Conservation (phyloP, 2,329 filamentous ascomycete genomes). For the Septoria linicola region DNA sequence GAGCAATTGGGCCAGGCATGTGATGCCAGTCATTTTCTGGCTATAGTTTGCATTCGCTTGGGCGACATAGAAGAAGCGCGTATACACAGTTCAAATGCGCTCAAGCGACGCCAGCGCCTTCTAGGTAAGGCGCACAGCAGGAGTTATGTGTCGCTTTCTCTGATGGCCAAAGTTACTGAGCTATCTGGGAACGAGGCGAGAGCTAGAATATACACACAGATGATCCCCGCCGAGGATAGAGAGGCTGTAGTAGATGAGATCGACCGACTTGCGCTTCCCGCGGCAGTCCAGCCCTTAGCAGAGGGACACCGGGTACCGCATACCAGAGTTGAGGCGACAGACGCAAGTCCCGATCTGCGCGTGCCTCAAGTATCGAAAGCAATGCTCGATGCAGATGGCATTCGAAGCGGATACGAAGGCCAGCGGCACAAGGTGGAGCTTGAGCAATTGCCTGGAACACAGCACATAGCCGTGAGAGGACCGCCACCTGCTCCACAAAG, state of each 20-base stretch:
- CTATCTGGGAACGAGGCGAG: conserved; percentile 13
- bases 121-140: conserved; percentile 16
- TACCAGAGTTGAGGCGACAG: too few species aligned
- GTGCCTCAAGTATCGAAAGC: too few species aligned
- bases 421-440: too few species aligned
- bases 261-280: background rate
- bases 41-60: conserved; percentile 13
- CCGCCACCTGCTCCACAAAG: too few species aligned
- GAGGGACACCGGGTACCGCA: too few species aligned
- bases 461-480: too few species aligned
- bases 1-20: conserved; percentile 14
- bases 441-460: too few species aligned
- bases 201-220: conserved; percentile 16
- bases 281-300: background rate
- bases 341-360: too few species aligned
- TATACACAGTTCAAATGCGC: conserved; percentile 17
- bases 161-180: conserved; percentile 20
- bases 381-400: too few species aligned
- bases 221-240: conserved; percentile 16
- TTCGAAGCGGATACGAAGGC: too few species aligned
- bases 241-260: background rate
- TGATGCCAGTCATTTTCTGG: conserved; percentile 20
- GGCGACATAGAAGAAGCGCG: conserved; percentile 20
- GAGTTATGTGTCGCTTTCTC: conserved; percentile 16
- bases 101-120: conserved; percentile 17